phyloP scores from a whole-genome alignment of 2,329 filamentous ascomycete genomes.

The Fusarium dlaminii region DNA sequence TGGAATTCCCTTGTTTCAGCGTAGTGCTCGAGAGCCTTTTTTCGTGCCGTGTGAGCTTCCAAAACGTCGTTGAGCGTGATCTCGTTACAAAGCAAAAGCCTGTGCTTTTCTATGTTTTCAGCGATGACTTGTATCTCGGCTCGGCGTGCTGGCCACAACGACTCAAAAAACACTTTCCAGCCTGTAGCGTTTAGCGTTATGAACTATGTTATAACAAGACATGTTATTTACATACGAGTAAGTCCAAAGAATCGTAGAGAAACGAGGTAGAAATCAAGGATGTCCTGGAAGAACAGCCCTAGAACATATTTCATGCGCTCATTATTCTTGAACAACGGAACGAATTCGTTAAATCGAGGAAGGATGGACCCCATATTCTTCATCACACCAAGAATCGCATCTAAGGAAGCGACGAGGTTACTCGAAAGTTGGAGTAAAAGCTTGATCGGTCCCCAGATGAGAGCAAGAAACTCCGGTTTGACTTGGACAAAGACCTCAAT shows the following conservation, averaged over 20 bases:
- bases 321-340: neutral
- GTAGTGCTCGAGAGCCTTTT: neutral
- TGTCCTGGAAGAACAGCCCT: constrained; percentile 7
- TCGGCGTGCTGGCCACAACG: neutral
- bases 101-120: neutral
- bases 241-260: constrained; percentile 3
- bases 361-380: neutral
- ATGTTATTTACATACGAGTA: neutral
- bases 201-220: fast-evolving
- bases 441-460: constrained; percentile 23
- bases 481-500: constrained; percentile 12
- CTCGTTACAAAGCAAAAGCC: neutral
- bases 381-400: neutral
- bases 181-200: neutral
- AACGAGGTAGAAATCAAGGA: constrained; percentile 8
- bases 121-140: neutral
- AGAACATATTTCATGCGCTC: neutral
- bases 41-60: neutral
- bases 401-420: neutral
- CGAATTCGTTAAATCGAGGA: neutral
- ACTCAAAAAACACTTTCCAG: neutral
- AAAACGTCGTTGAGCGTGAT: neutral
- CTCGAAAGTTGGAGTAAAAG: neutral
- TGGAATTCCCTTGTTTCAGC: neutral
- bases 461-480: constrained; percentile 5